A percentile compares a stretch with the other conserved stretches of the same genome.
Conservation (phyloP, 257 asterid species). For the Handroanthus guayacan region DNA sequence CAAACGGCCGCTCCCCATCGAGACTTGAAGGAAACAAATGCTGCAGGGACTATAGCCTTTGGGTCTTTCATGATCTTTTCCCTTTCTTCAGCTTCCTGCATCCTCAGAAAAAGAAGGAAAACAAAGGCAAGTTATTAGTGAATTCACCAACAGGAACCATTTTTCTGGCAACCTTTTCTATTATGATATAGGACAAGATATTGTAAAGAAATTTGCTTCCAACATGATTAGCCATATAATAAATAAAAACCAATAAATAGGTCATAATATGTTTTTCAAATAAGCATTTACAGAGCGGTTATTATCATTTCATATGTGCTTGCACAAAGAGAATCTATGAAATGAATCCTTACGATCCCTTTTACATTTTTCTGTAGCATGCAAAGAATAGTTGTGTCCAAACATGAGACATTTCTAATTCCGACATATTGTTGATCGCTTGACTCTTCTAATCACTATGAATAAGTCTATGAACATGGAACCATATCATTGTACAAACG, state of each 20-base stretch:
- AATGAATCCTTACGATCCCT: background rate
- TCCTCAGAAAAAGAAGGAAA: background rate
- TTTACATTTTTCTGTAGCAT: background rate
- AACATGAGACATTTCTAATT: background rate
- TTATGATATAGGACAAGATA: background rate
- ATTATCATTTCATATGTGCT: background rate
- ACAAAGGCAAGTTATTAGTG: background rate
- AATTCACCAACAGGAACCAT: background rate
- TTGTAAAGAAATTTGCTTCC: background rate
- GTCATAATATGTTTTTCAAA: background rate
- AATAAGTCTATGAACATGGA: background rate
- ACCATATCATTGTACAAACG: background rate
- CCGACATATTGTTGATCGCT: too few species aligned
- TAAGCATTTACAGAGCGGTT: background rate
- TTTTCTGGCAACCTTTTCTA: background rate
- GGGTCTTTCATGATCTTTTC: slow-evolving; percentile 72
- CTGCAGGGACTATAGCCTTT: slow-evolving; percentile 79
- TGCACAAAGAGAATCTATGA: background rate
- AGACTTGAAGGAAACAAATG: slow-evolving; percentile 86
- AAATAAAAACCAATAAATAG: slow-evolving; percentile 14
- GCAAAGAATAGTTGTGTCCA: background rate
- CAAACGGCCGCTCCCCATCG: slow-evolving; percentile 97
- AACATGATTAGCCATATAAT: background rate
- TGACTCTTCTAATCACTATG: background rate
- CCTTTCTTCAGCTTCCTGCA: slow-evolving; percentile 77